Evolutionary conservation across 1,284 basidiomycete genomes (phyloP).

Genomic region (Peniophora sp.): DNA sequence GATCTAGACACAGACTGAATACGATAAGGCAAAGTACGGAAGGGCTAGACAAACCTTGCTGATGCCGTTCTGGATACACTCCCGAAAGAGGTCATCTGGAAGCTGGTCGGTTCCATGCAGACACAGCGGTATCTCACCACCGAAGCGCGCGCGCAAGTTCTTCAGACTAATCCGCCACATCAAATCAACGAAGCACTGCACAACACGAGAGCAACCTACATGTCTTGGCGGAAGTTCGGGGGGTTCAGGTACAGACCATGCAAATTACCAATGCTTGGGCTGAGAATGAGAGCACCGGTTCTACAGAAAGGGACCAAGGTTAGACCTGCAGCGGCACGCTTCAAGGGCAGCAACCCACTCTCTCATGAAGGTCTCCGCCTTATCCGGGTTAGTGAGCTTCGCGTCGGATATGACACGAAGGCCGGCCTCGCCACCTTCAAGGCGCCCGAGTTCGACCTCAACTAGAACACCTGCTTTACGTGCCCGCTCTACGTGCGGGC

Average conservation of each 20-base stretch:
- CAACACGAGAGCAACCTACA: constrained; percentile 21
- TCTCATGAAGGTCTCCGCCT: constrained; percentile 35
- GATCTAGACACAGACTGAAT: constrained; percentile 21
- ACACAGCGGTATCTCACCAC: constrained; percentile 30
- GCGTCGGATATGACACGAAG: constrained; percentile 38
- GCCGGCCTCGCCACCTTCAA: constrained; percentile 44
- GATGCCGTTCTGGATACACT: constrained; percentile 38
- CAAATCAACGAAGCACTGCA: not conserved
- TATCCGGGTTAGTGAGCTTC: constrained; percentile 36
- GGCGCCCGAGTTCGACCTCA: constrained; percentile 42
- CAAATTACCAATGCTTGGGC: constrained; percentile 42
- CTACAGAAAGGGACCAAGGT: constrained; percentile 13
- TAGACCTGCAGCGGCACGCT: not conserved
- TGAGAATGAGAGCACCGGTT: constrained; percentile 36
- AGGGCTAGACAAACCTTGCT: constrained; percentile 26
- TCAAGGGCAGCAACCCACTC: constrained; percentile 18
- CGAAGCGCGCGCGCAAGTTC: constrained; percentile 27
- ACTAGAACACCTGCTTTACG: constrained; percentile 33
- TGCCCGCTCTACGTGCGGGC: constrained; percentile 37
- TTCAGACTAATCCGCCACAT: constrained; percentile 23
- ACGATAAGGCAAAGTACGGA: not conserved
- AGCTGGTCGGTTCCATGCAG: constrained; percentile 40
- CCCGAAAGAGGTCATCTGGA: constrained; percentile 33
- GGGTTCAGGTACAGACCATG: constrained; percentile 39
- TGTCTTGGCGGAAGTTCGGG: constrained; percentile 38